Base-by-base conservation (phyloP, 208 protist species). In the Novymonas esmeraldas region DNA sequence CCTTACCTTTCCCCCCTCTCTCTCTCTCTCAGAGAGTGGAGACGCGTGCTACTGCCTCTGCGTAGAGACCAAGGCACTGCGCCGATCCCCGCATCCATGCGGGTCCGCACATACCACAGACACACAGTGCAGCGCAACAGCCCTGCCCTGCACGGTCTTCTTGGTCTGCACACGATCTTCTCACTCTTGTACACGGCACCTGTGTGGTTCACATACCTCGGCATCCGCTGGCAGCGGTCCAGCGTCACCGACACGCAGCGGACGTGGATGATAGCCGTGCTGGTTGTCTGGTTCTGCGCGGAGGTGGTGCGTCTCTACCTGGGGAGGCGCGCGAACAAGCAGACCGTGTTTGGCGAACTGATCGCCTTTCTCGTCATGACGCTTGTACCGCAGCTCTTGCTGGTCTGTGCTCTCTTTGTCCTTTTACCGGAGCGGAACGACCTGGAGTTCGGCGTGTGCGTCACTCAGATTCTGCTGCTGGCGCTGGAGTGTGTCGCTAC, bases 61-160 rank as follows among this genome's bases (percentile, higher is more conserved):
- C n/a, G n/a, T n/a, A n/a, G n/a, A n/a, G n/a, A n/a, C n/a, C n/a
- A n/a, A n/a, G n/a, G n/a, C n/a, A n/a, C n/a, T n/a, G n/a, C n/a
- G n/a, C n/a, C n/a, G 6, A 31, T 52, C 41, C 4, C 14, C 36
- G 9, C 91, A n/a, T n/a, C n/a, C n/a, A n/a, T 95, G 90, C 76
- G 90, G 3, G 83, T 95, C n/a, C 65, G 67, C 28, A 87, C 87
- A 0, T 89, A 85, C 42, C 90, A 95, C 56, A 63, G 62, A 6
- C 84, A 91, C 33, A 41, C 38, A 7, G 59, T 92, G 20, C 83
- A 81, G 61, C 79, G 82, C 39, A 81, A 69, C 49, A 90, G 80
- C 61, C 75, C 78, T 2, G 38, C 83, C 10, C 74, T 93, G 26
- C 74, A 71, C 18, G 82, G 66, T 4, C 71, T 93, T 5, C 50